Evolutionary conservation across 2,329 filamentous ascomycete species (phyloP), one percentile per base, ranked within the genome.

Genomic region (Diaporthe citrichinensis): DNA sequence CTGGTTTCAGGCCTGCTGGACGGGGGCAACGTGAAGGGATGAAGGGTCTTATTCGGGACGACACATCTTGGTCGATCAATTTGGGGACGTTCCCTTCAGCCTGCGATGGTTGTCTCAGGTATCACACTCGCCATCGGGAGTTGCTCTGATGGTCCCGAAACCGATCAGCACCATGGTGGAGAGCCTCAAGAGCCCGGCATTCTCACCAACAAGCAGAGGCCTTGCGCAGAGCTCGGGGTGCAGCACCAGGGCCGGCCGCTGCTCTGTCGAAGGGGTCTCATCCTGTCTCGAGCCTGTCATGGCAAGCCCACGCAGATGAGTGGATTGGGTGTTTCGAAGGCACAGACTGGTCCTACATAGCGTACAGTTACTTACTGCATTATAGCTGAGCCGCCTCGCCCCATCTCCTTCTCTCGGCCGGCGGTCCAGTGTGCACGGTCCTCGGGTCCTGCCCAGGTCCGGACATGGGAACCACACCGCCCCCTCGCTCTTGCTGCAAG

Each of bases 1-100:
- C 65, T 53, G 65, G 65, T 68, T 68, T 68, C 65, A 68, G 65
- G 65, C 62, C 62, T 39, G 46, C 65, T 53, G 31, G 31, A 68
- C 44, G 20, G 20, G 14, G 36, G 9, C 44, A 34, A 7, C 23
- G 15, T 51, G 62, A 68, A 68, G 62, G 62, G 62, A 68, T 68
- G 62, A 53, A 68, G 62, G 62, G 62, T 44, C 46, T 36, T 67
- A 17, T 51, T 67, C 61, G 61, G 61, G 44, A 67, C 44, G 44
- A 53, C 44, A 68, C 61, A 51, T 67, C 61, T 67, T 51, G 28
- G 28, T 44, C 62, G 46, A 68, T 68, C 62, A 68, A 12, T 39
- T 53, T 39, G 62, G 62, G 31, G 62, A n/a, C 28, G 31, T 17
- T 49, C 8, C 46, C 62, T 68, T 15, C 39, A 53, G 44, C 62